Conservation (phyloP, 352 stramenopile genomes). For the Globisporangium barbulae region DNA sequence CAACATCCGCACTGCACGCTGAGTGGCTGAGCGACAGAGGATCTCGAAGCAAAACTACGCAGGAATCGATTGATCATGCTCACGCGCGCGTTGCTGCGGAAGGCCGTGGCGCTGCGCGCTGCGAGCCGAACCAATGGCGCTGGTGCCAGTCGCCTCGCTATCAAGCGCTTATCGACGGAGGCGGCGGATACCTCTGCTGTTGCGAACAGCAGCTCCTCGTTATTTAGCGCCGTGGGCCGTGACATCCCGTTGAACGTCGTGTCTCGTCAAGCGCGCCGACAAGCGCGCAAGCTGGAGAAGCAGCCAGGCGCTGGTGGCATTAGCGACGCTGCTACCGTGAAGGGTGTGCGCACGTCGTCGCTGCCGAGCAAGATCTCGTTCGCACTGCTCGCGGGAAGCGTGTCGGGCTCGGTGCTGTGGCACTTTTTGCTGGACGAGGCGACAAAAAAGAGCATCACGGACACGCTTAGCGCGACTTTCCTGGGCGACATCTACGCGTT, state of each 20-base stretch:
- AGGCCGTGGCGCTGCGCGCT: constrained; percentile 9
- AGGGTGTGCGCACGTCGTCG: constrained; percentile 69
- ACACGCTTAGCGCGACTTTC: constrained; percentile 50
- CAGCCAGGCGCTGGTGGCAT: constrained; percentile 19
- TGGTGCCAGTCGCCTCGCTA: not conserved
- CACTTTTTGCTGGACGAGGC: constrained; percentile 68
- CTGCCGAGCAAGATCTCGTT: constrained; percentile 72
- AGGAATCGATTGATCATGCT: constrained; percentile 5
- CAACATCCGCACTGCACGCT: not conserved
- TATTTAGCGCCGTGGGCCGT: constrained; percentile 35
- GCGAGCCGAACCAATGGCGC: not conserved
- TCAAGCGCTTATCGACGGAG: constrained; percentile 12
- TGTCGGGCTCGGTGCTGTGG: constrained; percentile 66
- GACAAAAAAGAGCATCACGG: constrained; percentile 39
- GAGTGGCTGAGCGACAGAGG: constrained; percentile 8
- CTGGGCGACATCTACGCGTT: constrained; percentile 66
- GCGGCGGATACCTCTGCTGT: not conserved
- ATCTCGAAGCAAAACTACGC: constrained; percentile 9
- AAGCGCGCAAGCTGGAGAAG: constrained; percentile 44
- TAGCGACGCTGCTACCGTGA: constrained; percentile 18
- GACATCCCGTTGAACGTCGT: constrained; percentile 59
- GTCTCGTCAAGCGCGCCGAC: constrained; percentile 54
- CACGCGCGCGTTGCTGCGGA: constrained; percentile 10
- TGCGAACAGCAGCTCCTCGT: not conserved
- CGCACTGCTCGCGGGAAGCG: constrained; percentile 54